These are phyloP conservation scores for Lathyrus tuberosus DNA, from an alignment of 306 rosid genomes.

Conservation along the genomic window DNA sequence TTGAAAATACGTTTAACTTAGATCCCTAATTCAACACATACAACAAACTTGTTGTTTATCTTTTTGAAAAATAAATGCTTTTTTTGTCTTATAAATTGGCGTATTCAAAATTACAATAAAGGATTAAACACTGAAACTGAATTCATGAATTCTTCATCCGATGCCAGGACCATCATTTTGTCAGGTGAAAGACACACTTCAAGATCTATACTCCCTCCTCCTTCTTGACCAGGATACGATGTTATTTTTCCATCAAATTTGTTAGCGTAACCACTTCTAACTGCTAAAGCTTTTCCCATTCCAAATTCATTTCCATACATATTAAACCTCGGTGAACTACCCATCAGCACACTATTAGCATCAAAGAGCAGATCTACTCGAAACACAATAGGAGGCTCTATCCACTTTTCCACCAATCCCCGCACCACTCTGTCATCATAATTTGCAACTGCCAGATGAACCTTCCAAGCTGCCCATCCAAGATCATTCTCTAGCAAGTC, in stretches of 20 bases:
- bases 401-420: conserved; percentile 27
- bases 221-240: conserved; percentile 49
- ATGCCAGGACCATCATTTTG: conserved; percentile 52
- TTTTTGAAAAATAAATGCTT: too few species aligned
- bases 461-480: conserved; percentile 68
- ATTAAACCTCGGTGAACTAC: conserved; percentile 64
- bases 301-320: conserved; percentile 71
- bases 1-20: too few species aligned
- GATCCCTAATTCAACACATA: too few species aligned
- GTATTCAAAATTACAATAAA: too few species aligned
- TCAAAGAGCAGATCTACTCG: not conserved
- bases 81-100: too few species aligned
- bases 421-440: conserved; percentile 23
- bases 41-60: too few species aligned
- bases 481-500: conserved; percentile 47
- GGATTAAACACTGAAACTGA: conserved; percentile 14
- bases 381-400: conserved; percentile 30
- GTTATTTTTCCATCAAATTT: conserved; percentile 57
- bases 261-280: conserved; percentile 57
- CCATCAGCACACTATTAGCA: conserved; percentile 42
- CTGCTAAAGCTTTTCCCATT: conserved; percentile 67
- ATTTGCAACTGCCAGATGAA: conserved; percentile 49
- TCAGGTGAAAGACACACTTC: conserved; percentile 50
- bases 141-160: conserved; percentile 54
- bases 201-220: conserved; percentile 68